Evolutionary conservation across 805 yeast genomes (phyloP), one percentile per base, ranked within the genome.

Genomic region (Metschnikowia borealis): DNA sequence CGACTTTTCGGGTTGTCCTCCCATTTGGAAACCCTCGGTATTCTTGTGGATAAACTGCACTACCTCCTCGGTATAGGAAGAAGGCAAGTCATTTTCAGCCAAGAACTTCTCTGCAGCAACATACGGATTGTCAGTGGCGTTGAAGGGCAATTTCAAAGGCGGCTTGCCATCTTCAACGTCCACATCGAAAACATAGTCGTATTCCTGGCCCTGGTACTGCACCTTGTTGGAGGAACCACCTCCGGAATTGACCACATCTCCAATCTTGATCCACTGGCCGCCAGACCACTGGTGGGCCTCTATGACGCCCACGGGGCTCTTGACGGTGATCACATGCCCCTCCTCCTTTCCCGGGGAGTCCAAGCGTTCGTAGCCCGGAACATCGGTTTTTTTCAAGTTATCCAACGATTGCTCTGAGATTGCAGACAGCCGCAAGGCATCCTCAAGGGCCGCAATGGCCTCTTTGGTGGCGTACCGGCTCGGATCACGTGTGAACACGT

Each of bases 121-220:
- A 61, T 89, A 92, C 0, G 94, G 89, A 63, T 90, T 92, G 54
- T 92, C 98, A 37, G 74, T 80, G 5, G 79, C 77, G 65, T 94
- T 94, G 65, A 80, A 89, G 0, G 98, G 96, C 53, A 94, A 74
- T 60, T 91, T 92, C 60, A 94, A 73, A 0, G 97, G 89, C 3
- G 96, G 96, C 42, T 73, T 80, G 2, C 96, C 97, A 38, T 92
- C 98, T 62, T 82, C 82, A 38, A 91, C 77, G 66, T 94, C 97
- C 33, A 92, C 97, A 63, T 92, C 97, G 69, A 94, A 94, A 8
- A 94, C 94, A 61, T 80, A 94, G 67, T 94, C 99, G 70, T 88
- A 94, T 58, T 74, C 76, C 50, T 80, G 71, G 3, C 96, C 97
- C 42, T 83, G 74, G 62, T 69, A 84, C 37, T 76, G 80, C 31